Base-by-base conservation (phyloP, 148 eudicot species). In the Rhododendron henanense region DNA sequence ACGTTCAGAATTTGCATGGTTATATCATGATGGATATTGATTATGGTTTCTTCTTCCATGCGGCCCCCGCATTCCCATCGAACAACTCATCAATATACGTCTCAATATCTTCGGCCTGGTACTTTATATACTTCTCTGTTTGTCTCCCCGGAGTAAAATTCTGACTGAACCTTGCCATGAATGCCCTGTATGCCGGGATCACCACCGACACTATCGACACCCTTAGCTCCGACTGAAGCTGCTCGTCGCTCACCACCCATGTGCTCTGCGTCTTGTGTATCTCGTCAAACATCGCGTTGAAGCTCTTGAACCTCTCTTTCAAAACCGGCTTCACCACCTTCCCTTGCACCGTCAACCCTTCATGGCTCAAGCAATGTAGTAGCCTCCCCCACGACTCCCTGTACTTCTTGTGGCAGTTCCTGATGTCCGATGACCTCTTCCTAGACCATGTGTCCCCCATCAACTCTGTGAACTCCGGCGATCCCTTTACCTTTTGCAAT, bases 211-310 rank as follows among this genome's bases (percentile, higher is more conserved):
- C 91, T 69, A 96, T 93, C 2, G 99, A 96, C 23, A 96, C 99
- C 86, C 98, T 90, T 1, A 96, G 92, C 92, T 96, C 99, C 39
- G 99, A 96, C 78, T 94, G 98, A 19, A 95, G 91, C 85, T 96
- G 99, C 82, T 95, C 98, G 75, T 96, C 99, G n/a, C 95, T 91
- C 23, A 96, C 94, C 84, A 95, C 92, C 99, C 99, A 95, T 1
- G 85, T 79, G 83, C 92, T 91, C 71, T 95, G 99, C 15, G 94
- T 89, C 88, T 83, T 92, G 76, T 92, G 95, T 84, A 96, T 94
- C 84, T 96, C 99, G 37, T 96, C 99, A 28, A 96, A 96, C 88
- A 89, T 76, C 1, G 92, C 89, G 28, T 96, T 96, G 86, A 96
- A 96, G 28, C 86, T 91, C 90, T 96, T 96, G 93, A 96, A 96